Evolutionary conservation across 2,329 filamentous ascomycete genomes (phyloP).

Genomic region (Calonectria ilicicola): DNA sequence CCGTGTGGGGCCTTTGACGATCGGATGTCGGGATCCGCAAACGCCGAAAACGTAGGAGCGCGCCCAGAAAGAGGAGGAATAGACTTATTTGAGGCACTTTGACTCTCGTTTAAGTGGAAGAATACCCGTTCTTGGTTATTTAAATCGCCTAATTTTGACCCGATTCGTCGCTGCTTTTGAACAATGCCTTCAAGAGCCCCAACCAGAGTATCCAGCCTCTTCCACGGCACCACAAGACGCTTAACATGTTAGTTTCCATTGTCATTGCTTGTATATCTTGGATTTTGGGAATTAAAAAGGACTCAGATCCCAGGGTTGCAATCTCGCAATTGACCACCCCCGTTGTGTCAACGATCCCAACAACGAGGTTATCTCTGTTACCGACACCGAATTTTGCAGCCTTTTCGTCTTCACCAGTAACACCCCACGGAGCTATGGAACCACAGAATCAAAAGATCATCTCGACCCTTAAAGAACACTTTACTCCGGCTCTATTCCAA

Average conservation of each 20-base stretch:
- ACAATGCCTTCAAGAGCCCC: slow-evolving; percentile 23
- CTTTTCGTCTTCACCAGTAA: neutral
- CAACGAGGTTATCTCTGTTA: neutral
- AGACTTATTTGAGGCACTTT: neutral
- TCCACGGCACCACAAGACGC: slow-evolving; percentile 22
- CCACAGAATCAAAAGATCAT: neutral
- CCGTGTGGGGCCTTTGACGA: neutral
- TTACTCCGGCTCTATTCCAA: slow-evolving; percentile 46
- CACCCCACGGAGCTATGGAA: slow-evolving; percentile 9
- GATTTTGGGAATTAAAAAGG: slow-evolving; percentile 33
- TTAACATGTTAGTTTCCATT: slow-evolving; percentile 37
- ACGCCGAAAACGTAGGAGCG: neutral
- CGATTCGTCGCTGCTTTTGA: neutral
- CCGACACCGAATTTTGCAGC: slow-evolving; percentile 8
- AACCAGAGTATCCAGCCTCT: slow-evolving; percentile 13
- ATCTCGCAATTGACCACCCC: slow-evolving; percentile 15
- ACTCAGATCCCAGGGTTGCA: slow-evolving; percentile 27
- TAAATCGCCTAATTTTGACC: neutral
- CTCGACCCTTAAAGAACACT: slow-evolving; percentile 25
- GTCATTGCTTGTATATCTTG: slow-evolving; percentile 27
- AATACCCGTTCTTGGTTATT: neutral
- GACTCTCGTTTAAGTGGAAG: too few species aligned
- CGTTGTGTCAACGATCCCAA: neutral
- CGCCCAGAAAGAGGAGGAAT: neutral
- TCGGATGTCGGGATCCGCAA: neutral